These are phyloP conservation scores for Fusarium mangiferae DNA, from an alignment of 2,329 filamentous ascomycete species.

Conservation along the genomic window DNA sequence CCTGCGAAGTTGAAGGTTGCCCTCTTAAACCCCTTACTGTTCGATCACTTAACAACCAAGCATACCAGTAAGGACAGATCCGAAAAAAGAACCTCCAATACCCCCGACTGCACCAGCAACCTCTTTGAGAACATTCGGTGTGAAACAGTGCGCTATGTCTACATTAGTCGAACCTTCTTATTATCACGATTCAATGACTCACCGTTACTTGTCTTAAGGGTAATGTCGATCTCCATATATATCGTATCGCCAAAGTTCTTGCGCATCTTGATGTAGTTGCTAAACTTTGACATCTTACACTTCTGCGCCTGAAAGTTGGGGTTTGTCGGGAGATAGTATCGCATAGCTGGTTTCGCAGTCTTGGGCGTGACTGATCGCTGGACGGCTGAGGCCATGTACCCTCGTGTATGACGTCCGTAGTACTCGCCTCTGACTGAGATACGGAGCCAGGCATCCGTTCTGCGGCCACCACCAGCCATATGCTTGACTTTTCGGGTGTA, in stretches of 20 bases:
- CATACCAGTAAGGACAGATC: neutral
- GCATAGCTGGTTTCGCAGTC: neutral
- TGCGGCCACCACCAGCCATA: neutral
- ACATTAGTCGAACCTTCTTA: neutral
- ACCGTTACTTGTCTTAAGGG: neutral
- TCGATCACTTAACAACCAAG: neutral
- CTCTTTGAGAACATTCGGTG: neutral
- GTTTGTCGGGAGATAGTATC: neutral
- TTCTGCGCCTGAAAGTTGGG: neutral
- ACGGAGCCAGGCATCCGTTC: neutral
- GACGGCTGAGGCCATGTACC: neutral
- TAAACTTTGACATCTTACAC: neutral
- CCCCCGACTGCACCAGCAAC: neutral
- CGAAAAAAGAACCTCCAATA: neutral
- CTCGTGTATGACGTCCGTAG: neutral
- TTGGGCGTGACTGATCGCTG: neutral
- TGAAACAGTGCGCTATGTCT: neutral
- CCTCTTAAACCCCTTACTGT: fast-evolving
- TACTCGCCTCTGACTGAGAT: neutral
- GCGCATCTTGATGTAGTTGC: neutral
- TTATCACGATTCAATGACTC: neutral
- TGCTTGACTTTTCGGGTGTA: neutral
- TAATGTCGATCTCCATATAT: neutral
- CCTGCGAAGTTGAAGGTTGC: neutral
- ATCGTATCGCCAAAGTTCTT: neutral